phyloP scores from a whole-genome alignment of 2,329 filamentous ascomycete genomes.

The Dichotomopilus funicola region DNA sequence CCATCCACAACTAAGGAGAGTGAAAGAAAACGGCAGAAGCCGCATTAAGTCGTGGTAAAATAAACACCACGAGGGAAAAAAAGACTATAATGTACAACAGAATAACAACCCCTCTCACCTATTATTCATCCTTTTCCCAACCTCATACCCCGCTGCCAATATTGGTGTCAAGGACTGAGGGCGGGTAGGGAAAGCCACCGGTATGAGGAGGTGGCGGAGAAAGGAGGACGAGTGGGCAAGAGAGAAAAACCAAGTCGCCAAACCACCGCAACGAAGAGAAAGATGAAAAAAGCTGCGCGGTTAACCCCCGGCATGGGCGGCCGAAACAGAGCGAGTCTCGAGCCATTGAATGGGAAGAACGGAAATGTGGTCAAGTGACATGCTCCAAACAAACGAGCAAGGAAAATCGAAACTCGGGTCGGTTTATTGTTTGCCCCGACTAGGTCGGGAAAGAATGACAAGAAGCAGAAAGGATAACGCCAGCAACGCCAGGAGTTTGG shows the following conservation, averaged over 20 bases:
- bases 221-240: neutral
- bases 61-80: neutral
- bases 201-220: too few species aligned
- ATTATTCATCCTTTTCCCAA: neutral
- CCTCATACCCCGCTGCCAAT: neutral
- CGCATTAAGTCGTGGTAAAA: slow-evolving; percentile 5
- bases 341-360: too few species aligned
- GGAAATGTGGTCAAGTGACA: neutral
- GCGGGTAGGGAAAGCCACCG: neutral
- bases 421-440: neutral
- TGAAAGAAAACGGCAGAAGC: neutral
- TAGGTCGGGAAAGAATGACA: too few species aligned
- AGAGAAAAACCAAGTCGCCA: neutral
- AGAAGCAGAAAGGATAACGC: neutral
- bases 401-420: neutral
- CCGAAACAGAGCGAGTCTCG: too few species aligned
- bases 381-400: neutral
- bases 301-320: too few species aligned
- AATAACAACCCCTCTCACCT: neutral
- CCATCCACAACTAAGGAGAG: neutral
- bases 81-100: slow-evolving; percentile 5
- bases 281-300: too few species aligned
- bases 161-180: too few species aligned
- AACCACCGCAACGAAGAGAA: neutral
- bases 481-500: slow-evolving; percentile 6